phyloP scores from a whole-genome alignment of 129 eudicot species.

The Tagetes patula region DNA sequence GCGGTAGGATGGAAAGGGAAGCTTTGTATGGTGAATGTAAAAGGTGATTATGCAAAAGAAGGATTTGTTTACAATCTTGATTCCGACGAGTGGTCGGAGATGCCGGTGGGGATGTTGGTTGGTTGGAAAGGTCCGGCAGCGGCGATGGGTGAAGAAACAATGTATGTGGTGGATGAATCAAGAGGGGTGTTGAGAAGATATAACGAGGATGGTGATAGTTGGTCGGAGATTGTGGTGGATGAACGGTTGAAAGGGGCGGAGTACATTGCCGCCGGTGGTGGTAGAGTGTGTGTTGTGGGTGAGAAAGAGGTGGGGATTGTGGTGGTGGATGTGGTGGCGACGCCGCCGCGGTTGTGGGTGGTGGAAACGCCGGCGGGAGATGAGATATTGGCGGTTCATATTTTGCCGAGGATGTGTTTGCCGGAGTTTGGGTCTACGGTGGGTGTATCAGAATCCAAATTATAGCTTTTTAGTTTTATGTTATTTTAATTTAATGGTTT shows the following conservation, averaged over 20 bases:
- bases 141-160: constrained; percentile 56
- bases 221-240: constrained; percentile 48
- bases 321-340: constrained; percentile 74
- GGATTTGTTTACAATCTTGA: constrained; percentile 55
- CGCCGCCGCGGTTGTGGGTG: constrained; percentile 47
- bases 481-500: constrained; percentile 32
- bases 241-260: constrained; percentile 62
- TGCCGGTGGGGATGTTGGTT: constrained; percentile 70
- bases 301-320: constrained; percentile 41
- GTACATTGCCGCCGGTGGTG: constrained; percentile 56
- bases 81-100: constrained; percentile 56
- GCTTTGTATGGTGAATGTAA: constrained; percentile 76
- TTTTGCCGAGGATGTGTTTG: constrained; percentile 70
- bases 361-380: constrained; percentile 56
- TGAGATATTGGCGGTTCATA: constrained; percentile 46
- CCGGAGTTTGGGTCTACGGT: constrained; percentile 19
- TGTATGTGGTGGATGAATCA: constrained; percentile 61
- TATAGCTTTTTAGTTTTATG: constrained; percentile 15
- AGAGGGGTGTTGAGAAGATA: constrained; percentile 61
- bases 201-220: constrained; percentile 40
- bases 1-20: constrained; percentile 63
- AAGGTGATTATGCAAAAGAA: constrained; percentile 68
- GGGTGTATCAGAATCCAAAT: constrained; percentile 23
- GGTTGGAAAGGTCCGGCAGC: constrained; percentile 97
- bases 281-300: constrained; percentile 69